A percentile compares a stretch with the other conserved stretches of the same genome.
Evolutionary conservation across 176 grass and related monocot genomes (phyloP).

Genomic region (Raddia guianensis): DNA sequence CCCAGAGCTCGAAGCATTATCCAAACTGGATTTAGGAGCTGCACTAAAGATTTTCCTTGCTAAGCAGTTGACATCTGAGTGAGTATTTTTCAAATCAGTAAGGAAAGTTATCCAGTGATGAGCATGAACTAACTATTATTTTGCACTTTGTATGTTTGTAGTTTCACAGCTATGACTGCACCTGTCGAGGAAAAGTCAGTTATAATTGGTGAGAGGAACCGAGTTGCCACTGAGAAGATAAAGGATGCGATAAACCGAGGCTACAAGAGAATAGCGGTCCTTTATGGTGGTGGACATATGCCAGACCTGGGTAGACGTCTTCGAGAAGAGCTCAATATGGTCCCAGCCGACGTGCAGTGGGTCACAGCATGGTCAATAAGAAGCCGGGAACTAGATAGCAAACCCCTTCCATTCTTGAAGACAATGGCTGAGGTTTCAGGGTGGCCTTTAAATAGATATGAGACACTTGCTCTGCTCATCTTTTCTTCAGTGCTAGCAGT

Average conservation of each 20-base stretch:
- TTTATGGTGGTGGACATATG: conserved; percentile 96
- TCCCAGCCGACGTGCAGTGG: conserved; percentile 68
- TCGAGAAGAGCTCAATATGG: conserved; percentile 76
- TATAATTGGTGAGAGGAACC: conserved; percentile 95
- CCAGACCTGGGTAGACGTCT: conserved; percentile 81
- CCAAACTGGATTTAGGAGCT: conserved; percentile 67
- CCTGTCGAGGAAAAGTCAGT: conserved; percentile 78
- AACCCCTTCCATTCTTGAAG: conserved; percentile 71
- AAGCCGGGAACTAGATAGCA: conserved; percentile 56
- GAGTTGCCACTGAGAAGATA: conserved; percentile 71
- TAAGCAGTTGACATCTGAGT: conserved; percentile 77
- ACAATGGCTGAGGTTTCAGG: conserved; percentile 61
- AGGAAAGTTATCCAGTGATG: background rate
- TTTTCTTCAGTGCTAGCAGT: conserved; percentile 73
- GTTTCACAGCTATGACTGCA: conserved; percentile 54
- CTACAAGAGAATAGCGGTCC: conserved; percentile 77
- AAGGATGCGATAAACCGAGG: conserved; percentile 66
- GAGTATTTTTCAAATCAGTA: conserved; percentile 43
- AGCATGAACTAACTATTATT: background rate
- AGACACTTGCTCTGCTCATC: conserved; percentile 77
- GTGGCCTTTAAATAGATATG: conserved; percentile 76
- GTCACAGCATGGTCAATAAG: conserved; percentile 91
- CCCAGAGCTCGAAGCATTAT: conserved; percentile 67
- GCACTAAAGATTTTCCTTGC: conserved; percentile 90
- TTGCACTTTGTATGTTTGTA: conserved; percentile 29